A percentile compares a stretch with the other conserved stretches of the same genome.
Evolutionary conservation across 371 early-diverging fungal genomes (phyloP).

Genomic region (Synchytrium microbalum): DNA sequence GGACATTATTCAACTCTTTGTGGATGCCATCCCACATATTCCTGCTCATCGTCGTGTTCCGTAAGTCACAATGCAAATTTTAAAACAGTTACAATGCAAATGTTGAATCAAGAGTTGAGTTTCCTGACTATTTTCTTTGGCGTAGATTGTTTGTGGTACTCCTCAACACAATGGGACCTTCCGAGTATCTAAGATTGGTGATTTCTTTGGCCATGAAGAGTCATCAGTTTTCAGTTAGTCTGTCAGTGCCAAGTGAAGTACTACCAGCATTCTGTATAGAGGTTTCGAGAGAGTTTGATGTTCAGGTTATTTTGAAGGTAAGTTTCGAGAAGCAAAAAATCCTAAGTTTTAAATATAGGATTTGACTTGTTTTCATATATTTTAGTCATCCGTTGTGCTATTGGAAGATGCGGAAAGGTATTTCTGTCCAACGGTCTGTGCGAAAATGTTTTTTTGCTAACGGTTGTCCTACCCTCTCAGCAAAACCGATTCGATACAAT

Average conservation of each 20-base stretch:
- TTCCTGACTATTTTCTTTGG: too few relatives aligned
- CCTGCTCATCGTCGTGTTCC: slow-evolving; percentile 67
- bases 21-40: slow-evolving; percentile 83
- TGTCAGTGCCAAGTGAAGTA: neutral
- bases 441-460: too few relatives aligned
- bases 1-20: slow-evolving; percentile 42
- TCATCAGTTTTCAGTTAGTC: neutral
- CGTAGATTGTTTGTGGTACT: neutral
- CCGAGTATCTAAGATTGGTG: neutral
- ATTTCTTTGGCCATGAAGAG: neutral
- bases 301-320: neutral
- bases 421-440: neutral
- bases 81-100: too few relatives aligned
- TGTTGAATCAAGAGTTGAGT: too few relatives aligned
- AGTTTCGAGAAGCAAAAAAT: neutral
- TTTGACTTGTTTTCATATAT: too few relatives aligned
- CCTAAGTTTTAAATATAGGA: too few relatives aligned
- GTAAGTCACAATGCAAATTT: too few relatives aligned
- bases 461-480: too few relatives aligned
- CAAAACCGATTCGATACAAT: neutral
- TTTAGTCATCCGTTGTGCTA: neutral
- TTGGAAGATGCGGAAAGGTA: neutral
- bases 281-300: neutral
- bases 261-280: neutral
- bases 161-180: neutral